phyloP scores from a whole-genome alignment of 768 basidiomycete genomes.

The Podaxis sp. region DNA sequence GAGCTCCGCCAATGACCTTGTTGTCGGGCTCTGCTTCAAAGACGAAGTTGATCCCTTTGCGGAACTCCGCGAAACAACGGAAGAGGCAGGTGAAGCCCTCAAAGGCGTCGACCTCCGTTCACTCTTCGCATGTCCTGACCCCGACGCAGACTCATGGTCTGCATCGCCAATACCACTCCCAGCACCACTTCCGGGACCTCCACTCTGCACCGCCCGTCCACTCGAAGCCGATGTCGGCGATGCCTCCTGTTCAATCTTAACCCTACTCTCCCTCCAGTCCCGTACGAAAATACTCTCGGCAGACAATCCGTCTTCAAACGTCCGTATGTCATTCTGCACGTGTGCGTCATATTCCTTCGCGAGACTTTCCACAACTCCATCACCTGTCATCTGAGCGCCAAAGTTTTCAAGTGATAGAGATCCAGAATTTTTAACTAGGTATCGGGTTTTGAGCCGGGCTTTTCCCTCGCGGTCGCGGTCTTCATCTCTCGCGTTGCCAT shows the following conservation, averaged over 20 bases:
- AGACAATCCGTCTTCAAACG: conserved; percentile 65
- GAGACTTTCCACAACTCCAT: conserved; percentile 40
- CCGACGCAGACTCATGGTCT: conserved; percentile 22
- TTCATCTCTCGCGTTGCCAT: conserved; percentile 43
- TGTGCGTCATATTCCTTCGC: conserved; percentile 30
- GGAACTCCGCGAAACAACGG: conserved; percentile 41
- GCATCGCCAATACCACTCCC: conserved; percentile 15
- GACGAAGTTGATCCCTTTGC: conserved; percentile 53
- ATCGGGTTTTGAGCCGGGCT: conserved; percentile 32
- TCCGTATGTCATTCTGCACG: conserved; percentile 46
- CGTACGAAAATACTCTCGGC: conserved; percentile 66
- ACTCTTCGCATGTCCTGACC: conserved; percentile 17
- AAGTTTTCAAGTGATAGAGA: conserved; percentile 77
- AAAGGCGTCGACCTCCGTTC: conserved; percentile 20
- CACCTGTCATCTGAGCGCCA: conserved; percentile 63
- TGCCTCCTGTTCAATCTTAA: conserved; percentile 38
- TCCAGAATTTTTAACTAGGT: conserved; percentile 59
- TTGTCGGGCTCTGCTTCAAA: conserved; percentile 44
- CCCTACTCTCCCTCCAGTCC: conserved; percentile 76
- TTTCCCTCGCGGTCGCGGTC: conserved; percentile 42
- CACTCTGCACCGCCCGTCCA: conserved; percentile 20
- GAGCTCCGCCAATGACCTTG: conserved; percentile 41
- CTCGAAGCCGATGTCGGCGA: conserved; percentile 22
- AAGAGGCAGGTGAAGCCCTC: conserved; percentile 43
- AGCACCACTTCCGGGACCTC: conserved; percentile 10